A percentile compares a stretch with the other conserved stretches of the same genome.
phyloP scores from a whole-genome alignment of 139 green algal genomes.

The Chlamydomonas schloesseri region DNA sequence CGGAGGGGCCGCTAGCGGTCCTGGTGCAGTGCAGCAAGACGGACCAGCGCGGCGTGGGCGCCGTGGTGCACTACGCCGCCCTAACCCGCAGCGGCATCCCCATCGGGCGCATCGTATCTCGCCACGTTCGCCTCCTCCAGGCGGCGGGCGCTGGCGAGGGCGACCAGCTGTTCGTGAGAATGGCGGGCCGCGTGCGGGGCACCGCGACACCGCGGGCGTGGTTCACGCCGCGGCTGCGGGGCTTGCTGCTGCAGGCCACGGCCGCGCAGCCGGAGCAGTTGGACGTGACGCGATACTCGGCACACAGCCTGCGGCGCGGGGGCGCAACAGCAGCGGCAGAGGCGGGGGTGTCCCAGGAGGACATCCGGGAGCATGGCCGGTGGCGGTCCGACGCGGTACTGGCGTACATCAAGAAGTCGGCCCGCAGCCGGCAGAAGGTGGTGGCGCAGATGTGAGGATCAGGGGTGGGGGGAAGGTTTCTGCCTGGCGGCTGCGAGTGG shows the following conservation, averaged over 20 bases:
- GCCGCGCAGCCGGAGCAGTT: too few relatives aligned
- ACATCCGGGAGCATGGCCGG: not conserved
- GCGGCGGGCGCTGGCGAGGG: too few relatives aligned
- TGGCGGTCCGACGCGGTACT: too few relatives aligned
- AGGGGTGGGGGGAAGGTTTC: too few relatives aligned
- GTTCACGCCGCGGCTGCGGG: not conserved
- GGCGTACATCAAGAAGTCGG: too few relatives aligned
- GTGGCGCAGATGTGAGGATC: too few relatives aligned
- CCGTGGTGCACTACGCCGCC: not conserved
- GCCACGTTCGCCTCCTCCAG: not conserved
- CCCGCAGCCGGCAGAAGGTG: too few relatives aligned
- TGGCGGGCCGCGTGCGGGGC: too few relatives aligned
- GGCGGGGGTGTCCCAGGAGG: not conserved
- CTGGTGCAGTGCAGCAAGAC: not conserved
- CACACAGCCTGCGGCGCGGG: slow-evolving; percentile 2
- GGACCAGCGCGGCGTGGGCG: too few relatives aligned
- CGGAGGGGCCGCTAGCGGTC: not conserved
- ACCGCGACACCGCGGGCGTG: too few relatives aligned
- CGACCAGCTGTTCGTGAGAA: not conserved
- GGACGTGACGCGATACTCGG: not conserved
- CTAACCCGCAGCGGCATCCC: not conserved
- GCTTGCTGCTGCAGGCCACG: too few relatives aligned
- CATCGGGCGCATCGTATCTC: not conserved
- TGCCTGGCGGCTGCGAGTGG: too few relatives aligned
- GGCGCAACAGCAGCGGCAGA: not conserved